Percentiles rank a stretch among this genome's conserved stretches.
phyloP scores from a whole-genome alignment of 73 alveolate species.

The Paramecium octaurelia region DNA sequence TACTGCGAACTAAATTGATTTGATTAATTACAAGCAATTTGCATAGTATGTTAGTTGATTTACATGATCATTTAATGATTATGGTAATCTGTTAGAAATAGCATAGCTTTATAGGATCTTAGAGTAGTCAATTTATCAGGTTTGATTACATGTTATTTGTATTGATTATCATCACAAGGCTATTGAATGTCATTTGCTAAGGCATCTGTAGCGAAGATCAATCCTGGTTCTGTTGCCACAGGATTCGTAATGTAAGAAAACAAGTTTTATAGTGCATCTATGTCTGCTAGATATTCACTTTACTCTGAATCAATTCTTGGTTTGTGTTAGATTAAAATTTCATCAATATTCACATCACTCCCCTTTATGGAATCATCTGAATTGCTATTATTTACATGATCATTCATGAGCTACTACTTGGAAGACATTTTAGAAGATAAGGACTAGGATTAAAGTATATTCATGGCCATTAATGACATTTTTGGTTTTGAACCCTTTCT shows the following conservation, averaged over 20 bases:
- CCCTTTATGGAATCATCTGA: neutral
- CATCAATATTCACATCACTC: neutral
- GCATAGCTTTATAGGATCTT: constrained; percentile 19
- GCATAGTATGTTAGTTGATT: neutral
- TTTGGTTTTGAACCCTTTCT: constrained; percentile 1
- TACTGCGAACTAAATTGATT: neutral
- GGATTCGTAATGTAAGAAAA: constrained; percentile 8
- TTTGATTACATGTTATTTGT: neutral
- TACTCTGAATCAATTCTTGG: constrained; percentile 23
- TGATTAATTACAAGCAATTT: neutral
- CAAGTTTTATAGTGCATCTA: neutral
- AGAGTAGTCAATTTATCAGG: neutral
- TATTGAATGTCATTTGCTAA: neutral
- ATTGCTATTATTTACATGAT: neutral
- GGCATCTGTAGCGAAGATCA: neutral
- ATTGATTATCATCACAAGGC: neutral
- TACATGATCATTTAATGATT: neutral
- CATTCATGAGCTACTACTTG: neutral
- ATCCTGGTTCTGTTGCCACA: neutral
- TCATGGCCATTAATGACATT: neutral
- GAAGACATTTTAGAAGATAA: neutral
- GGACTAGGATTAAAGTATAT: neutral
- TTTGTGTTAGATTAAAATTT: neutral
- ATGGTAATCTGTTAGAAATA: neutral
- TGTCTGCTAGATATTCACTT: neutral